These are phyloP conservation scores for Penicillium crustosum DNA, from an alignment of 2,329 filamentous ascomycete genomes.

Conservation along the genomic window DNA sequence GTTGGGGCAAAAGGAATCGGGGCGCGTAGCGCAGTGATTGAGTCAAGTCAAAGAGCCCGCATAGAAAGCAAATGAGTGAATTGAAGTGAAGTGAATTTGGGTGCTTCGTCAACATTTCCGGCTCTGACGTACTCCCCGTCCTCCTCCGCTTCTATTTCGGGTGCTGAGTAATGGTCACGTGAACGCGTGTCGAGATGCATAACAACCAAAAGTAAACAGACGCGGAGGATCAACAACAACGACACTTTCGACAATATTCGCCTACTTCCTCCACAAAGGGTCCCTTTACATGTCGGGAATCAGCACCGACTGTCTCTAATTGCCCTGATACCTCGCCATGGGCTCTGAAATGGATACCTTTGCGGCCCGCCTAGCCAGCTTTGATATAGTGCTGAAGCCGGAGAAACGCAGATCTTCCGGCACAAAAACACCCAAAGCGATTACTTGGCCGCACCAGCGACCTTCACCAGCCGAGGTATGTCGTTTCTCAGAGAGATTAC, in stretches of 20 bases:
- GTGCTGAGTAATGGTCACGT: slow-evolving; percentile 21
- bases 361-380: slow-evolving; percentile 77
- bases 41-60: slow-evolving; percentile 21
- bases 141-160: not conserved
- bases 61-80: slow-evolving; percentile 23
- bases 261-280: not conserved
- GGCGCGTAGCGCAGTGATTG: slow-evolving; percentile 26
- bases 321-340: slow-evolving; percentile 18
- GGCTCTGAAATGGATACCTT: slow-evolving; percentile 58
- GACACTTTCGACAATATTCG: not conserved
- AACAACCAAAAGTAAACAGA: slow-evolving; percentile 22
- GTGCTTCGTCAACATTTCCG: slow-evolving; percentile 7
- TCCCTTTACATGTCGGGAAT: not conserved
- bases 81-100: slow-evolving; percentile 8
- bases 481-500: not conserved
- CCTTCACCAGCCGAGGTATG: slow-evolving; percentile 65
- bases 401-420: slow-evolving; percentile 70
- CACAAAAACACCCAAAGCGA: slow-evolving; percentile 55
- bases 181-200: slow-evolving; percentile 14
- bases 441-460: slow-evolving; percentile 75
- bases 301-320: not conserved
- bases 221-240: slow-evolving; percentile 11
- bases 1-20: slow-evolving; percentile 23
- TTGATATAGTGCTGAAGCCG: slow-evolving; percentile 62
- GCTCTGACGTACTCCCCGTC: slow-evolving; percentile 13